Conservation (phyloP, 495 filamentous ascomycete species). For the Talaromyces wortmannii region DNA sequence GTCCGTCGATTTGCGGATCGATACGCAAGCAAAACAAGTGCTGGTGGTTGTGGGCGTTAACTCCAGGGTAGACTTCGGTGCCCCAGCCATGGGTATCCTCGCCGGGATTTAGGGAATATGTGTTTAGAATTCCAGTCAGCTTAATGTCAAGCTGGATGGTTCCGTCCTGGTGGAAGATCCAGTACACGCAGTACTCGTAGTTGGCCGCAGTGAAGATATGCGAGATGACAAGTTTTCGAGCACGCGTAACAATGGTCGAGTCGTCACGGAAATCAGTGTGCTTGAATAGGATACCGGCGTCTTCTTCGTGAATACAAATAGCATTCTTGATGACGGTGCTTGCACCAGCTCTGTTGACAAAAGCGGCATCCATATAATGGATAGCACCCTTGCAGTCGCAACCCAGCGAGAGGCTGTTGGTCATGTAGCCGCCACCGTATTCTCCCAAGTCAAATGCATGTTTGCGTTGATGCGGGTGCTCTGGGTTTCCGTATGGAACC, state of each 20-base stretch:
- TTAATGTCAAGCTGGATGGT: conserved; percentile 94
- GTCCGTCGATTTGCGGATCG: conserved; percentile 85
- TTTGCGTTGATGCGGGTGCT: conserved; percentile 87
- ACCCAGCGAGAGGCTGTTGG: conserved; percentile 79
- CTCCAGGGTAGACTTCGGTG: conserved; percentile 86
- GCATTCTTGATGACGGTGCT: conserved; percentile 84
- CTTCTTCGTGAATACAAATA: conserved; percentile 96
- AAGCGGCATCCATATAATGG: conserved; percentile 82
- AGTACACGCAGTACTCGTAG: conserved; percentile 94
- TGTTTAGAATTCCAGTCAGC: conserved; percentile 92
- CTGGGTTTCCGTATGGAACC: conserved; percentile 91
- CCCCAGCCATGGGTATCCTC: conserved; percentile 89
- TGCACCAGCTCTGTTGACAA: conserved; percentile 74
- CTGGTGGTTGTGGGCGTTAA: conserved; percentile 80
- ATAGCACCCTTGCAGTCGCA: conserved; percentile 96
- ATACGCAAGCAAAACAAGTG: conserved; percentile 91
- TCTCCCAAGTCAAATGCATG: conserved; percentile 94
- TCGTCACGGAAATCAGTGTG: conserved; percentile 94
- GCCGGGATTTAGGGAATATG: conserved; percentile 75
- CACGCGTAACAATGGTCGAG: conserved; percentile 78
- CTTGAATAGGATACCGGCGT: conserved; percentile 90
- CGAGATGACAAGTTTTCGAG: conserved; percentile 79
- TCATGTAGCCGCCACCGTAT: conserved; percentile 94
- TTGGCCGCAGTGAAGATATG: conserved; percentile 96
- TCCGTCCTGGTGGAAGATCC: conserved; percentile 92